A percentile compares a stretch with the other conserved stretches of the same genome.
phyloP scores from a whole-genome alignment of 768 basidiomycete genomes.

The Termitomyces sp. region DNA sequence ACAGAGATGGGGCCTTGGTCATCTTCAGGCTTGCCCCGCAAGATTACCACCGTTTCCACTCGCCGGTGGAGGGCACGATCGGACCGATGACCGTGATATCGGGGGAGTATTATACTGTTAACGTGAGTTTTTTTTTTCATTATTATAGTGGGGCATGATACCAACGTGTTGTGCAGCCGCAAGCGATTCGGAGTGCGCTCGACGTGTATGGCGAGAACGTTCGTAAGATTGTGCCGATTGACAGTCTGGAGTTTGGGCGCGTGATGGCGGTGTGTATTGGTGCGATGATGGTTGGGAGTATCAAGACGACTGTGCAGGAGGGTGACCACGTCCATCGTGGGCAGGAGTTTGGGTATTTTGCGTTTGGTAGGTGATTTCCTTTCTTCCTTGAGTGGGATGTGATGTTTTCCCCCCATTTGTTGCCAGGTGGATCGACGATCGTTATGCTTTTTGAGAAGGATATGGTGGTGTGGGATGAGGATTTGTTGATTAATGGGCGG shows the following conservation, averaged over 20 bases:
- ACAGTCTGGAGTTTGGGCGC: slow-evolving; percentile 82
- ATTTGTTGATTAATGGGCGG: slow-evolving; percentile 76
- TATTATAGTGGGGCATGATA: too few relatives aligned
- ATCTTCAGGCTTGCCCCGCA: slow-evolving; percentile 93
- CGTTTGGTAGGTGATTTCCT: slow-evolving; percentile 57
- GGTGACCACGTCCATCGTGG: slow-evolving; percentile 78
- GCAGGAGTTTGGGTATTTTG: slow-evolving; percentile 92
- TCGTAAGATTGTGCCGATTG: slow-evolving; percentile 88
- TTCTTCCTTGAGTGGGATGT: background rate
- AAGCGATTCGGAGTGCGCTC: slow-evolving; percentile 53
- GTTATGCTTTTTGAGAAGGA: slow-evolving; percentile 88
- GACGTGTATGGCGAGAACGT: slow-evolving; percentile 96
- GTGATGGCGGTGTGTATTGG: slow-evolving; percentile 92
- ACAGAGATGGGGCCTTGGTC: slow-evolving; percentile 73
- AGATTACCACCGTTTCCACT: slow-evolving; percentile 94
- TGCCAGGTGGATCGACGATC: slow-evolving; percentile 90
- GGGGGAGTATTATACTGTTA: slow-evolving; percentile 97
- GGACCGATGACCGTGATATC: slow-evolving; percentile 78
- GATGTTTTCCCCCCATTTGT: background rate
- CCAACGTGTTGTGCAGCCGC: too few relatives aligned
- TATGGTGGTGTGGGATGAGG: slow-evolving; percentile 85
- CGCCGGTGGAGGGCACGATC: slow-evolving; percentile 78
- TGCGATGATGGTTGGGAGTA: slow-evolving; percentile 95
- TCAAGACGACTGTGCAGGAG: slow-evolving; percentile 80
- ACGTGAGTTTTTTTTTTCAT: slow-evolving; percentile 38